phyloP scores from a whole-genome alignment of 805 yeast genomes.

The Saturnispora dispora region DNA sequence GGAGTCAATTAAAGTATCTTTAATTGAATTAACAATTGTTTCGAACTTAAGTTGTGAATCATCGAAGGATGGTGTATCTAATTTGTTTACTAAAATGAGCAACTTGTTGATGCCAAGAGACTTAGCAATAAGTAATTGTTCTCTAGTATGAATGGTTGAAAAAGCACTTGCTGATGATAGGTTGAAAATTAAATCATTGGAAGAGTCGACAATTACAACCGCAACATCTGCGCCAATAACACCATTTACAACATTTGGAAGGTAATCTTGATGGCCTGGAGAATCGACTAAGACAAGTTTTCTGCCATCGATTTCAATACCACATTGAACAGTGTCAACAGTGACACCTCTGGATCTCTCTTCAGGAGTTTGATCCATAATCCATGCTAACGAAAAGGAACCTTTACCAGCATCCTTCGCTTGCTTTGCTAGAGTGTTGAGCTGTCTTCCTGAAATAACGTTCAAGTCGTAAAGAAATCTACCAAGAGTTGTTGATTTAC shows the following conservation, averaged over 20 bases:
- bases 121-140: slow-evolving; percentile 62
- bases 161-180: slow-evolving; percentile 35
- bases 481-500: slow-evolving; percentile 76
- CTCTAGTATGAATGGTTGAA: slow-evolving; percentile 64
- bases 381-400: slow-evolving; percentile 80
- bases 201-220: slow-evolving; percentile 60
- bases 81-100: slow-evolving; percentile 59
- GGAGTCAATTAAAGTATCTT: slow-evolving; percentile 39
- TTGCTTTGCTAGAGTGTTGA: slow-evolving; percentile 55
- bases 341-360: slow-evolving; percentile 74
- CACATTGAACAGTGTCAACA: slow-evolving; percentile 63
- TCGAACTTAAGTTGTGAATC: slow-evolving; percentile 17
- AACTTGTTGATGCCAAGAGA: slow-evolving; percentile 55
- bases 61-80: slow-evolving; percentile 57
- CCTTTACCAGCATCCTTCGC: slow-evolving; percentile 62
- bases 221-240: slow-evolving; percentile 74
- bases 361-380: slow-evolving; percentile 71
- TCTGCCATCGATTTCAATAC: slow-evolving; percentile 46
- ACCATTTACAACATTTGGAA: slow-evolving; percentile 82
- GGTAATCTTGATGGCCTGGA: slow-evolving; percentile 77
- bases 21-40: slow-evolving; percentile 43
- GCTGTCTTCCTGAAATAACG: slow-evolving; percentile 53
- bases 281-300: slow-evolving; percentile 71
- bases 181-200: slow-evolving; percentile 43
- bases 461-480: slow-evolving; percentile 58